Conservation (phyloP, 257 asterid genomes). For the Euphrasia confusa region DNA sequence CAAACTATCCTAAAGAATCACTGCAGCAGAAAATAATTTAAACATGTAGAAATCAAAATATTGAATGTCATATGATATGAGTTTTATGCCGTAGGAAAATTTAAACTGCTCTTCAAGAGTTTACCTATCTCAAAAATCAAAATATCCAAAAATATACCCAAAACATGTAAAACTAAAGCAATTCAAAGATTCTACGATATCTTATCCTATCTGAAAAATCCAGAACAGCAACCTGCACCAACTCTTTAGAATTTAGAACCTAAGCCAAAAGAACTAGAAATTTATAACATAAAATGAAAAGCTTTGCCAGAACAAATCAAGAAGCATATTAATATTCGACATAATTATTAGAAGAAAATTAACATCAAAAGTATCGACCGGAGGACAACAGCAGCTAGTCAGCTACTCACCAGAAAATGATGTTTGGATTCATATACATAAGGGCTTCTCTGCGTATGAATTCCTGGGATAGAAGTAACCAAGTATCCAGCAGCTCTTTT, state of each 20-base stretch:
- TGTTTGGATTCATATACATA: constrained; percentile 40
- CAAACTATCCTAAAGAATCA: constrained; percentile 1
- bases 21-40: constrained; percentile 10
- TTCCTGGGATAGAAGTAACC: constrained; percentile 83
- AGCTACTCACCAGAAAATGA: constrained; percentile 50
- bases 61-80: constrained; percentile 2
- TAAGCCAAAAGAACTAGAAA: constrained; percentile 14
- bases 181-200: constrained; percentile 6
- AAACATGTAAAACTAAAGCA: constrained; percentile 8
- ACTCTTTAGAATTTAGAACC: constrained; percentile 1
- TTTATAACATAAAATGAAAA: constrained; percentile 9
- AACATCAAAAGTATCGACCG: constrained; percentile 13
- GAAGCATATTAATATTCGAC: constrained; percentile 9
- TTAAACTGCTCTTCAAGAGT: constrained; percentile 13
- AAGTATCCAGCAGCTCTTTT: constrained; percentile 60
- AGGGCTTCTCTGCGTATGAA: constrained; percentile 50
- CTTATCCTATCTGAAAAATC: constrained; percentile 8
- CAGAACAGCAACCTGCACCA: constrained; percentile 4
- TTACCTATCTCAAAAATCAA: constrained; percentile 14
- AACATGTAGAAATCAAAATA: constrained; percentile 4
- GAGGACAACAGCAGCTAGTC: constrained; percentile 28
- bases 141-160: not conserved
- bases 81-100: constrained; percentile 6
- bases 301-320: not conserved
- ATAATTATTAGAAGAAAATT: not conserved